Percentiles rank a stretch among this genome's conserved stretches.
These are phyloP conservation scores for Pichia exigua DNA, from an alignment of 805 yeast species.

Conservation along the genomic window DNA sequence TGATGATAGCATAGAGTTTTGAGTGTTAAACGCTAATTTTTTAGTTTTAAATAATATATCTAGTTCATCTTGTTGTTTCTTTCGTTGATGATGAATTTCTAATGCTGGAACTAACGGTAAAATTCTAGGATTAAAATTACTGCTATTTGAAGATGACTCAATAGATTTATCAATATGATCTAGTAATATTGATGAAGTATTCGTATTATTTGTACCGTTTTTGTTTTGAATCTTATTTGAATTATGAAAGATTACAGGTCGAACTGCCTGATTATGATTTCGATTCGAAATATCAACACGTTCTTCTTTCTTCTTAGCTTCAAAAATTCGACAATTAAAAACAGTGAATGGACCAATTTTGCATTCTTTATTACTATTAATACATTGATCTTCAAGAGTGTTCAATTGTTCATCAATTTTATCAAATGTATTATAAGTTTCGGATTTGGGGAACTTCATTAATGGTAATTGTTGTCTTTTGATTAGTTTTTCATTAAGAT, in stretches of 20 bases:
- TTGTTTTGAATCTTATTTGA: neutral
- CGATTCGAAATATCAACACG: neutral
- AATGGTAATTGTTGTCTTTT: conserved; percentile 39
- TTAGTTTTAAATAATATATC: neutral
- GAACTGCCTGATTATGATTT: neutral
- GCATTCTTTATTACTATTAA: neutral
- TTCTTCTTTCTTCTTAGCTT: neutral
- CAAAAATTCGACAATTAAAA: neutral
- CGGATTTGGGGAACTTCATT: conserved; percentile 27
- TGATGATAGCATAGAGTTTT: neutral
- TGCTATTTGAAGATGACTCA: neutral
- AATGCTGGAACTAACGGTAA: conserved; percentile 7
- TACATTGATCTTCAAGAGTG: neutral
- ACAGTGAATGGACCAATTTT: conserved; percentile 25
- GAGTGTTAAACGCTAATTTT: neutral
- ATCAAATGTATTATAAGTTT: conserved; percentile 31
- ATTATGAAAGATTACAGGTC: neutral
- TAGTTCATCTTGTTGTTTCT: conserved; percentile 1
- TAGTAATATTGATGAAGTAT: neutral
- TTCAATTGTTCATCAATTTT: conserved; percentile 29
- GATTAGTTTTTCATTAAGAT: conserved; percentile 4
- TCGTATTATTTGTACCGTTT: neutral
- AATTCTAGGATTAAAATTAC: neutral
- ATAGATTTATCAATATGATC: neutral
- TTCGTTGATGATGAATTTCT: conserved; percentile 4